Base-by-base conservation (phyloP, 73 alveolate genomes). In the Paramecium sexaurelia region DNA sequence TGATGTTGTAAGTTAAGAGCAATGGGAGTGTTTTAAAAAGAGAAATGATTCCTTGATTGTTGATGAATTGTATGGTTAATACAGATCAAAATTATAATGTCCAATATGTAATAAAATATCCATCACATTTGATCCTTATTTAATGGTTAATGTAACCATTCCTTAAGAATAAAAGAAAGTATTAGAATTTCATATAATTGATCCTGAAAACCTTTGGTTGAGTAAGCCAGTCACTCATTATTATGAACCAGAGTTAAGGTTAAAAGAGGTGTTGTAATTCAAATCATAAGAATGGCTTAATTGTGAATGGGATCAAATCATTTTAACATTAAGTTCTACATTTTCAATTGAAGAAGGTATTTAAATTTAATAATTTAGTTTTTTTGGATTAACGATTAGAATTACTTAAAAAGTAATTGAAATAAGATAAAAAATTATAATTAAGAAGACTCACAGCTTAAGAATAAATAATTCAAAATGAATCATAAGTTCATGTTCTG, bases 261-360 rank as follows among this genome's bases (percentile, higher is more conserved):
- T 75, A 5, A 75, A 75, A 13, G 88, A 75, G 9, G 41, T 75
- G 1, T 29, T 75, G 10, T 26, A 68, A 29, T 26, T 29, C 10
- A 68, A 68, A 68, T 68, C 88, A 7, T 1, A 75, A 24, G 37
- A 24, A 40, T 35, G 88, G 88, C 45, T 75, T 20, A 27, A 75
- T 36, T 40, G 69, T 39, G 67, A 68, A 29, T 68, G 85, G 55
- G 85, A 75, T 75, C 13, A 75, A 75, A 27, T 75, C 22, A 75
- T 75, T 2, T 17, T 75, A 17, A 75, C 88, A 75, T 75, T 26
- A 24, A 37, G 88, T 19, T 37, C 61, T 36, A 39, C 26, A 0
- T 75, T 19, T 39, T 24, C 37, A 35, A n/a, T 32, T 27, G 85
- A 69, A 20, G 85, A 69, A 69, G 67, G 67, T 47, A 47, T 2